These are phyloP conservation scores for Xylariaceae sp. DNA, from an alignment of 2,329 filamentous ascomycete species.

Conservation along the genomic window DNA sequence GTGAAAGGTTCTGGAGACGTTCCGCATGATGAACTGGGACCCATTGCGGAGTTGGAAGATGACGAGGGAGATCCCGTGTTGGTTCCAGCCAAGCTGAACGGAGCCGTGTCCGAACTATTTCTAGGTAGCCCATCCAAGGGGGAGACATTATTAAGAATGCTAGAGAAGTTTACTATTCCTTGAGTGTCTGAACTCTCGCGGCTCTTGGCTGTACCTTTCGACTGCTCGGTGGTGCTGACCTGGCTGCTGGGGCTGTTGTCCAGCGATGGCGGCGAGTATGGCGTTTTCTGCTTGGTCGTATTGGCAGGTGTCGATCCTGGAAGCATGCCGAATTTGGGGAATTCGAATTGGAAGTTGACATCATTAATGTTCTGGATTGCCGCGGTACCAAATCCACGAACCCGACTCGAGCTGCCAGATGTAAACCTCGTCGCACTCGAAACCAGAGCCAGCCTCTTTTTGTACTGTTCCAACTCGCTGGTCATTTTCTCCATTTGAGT, in stretches of 20 bases:
- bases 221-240: conserved; percentile 33
- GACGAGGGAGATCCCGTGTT: conserved; percentile 63
- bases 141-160: conserved; percentile 49
- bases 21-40: conserved; percentile 63
- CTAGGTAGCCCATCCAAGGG: conserved; percentile 46
- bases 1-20: conserved; percentile 74
- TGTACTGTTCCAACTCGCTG: conserved; percentile 81
- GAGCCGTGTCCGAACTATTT: conserved; percentile 47
- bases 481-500: conserved; percentile 87
- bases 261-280: conserved; percentile 25
- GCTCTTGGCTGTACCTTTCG: conserved; percentile 33
- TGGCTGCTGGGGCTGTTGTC: conserved; percentile 29
- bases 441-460: conserved; percentile 72
- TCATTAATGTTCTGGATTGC: conserved; percentile 61
- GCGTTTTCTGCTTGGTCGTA: conserved; percentile 15
- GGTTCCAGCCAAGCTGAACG: conserved; percentile 45
- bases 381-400: conserved; percentile 39
- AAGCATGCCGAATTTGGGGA: conserved; percentile 85
- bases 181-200: conserved; percentile 34
- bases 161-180: conserved; percentile 51
- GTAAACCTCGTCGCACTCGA: conserved; percentile 28
- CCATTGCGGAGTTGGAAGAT: conserved; percentile 57
- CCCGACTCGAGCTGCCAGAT: conserved; percentile 38
- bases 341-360: conserved; percentile 91
- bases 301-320: conserved; percentile 25